Percentiles rank a stretch among this genome's conserved stretches.
These are phyloP conservation scores for Aspergillus melleus DNA, from an alignment of 2,329 filamentous ascomycete species.

Conservation along the genomic window DNA sequence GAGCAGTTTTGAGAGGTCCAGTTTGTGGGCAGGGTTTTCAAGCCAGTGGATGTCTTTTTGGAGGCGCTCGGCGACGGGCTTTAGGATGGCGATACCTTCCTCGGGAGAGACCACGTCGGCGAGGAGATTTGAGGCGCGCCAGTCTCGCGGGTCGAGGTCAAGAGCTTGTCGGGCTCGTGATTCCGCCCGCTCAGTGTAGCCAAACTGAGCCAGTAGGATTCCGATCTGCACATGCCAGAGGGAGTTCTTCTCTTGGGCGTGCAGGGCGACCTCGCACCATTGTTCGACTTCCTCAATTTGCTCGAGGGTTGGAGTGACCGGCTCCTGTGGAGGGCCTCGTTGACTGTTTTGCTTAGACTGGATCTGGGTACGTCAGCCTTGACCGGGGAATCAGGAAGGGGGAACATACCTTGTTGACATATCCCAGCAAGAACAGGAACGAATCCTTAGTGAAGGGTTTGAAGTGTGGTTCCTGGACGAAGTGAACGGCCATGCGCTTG, in stretches of 20 bases:
- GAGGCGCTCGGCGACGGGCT: slow-evolving; percentile 6
- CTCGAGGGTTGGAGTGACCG: slow-evolving; percentile 1
- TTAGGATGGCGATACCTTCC: slow-evolving; percentile 16
- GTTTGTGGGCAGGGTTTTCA: neutral
- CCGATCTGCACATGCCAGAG: slow-evolving; percentile 25
- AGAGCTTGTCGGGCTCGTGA: slow-evolving; percentile 21
- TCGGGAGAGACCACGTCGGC: slow-evolving; percentile 16
- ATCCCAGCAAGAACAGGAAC: slow-evolving; percentile 14
- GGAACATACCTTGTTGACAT: slow-evolving; percentile 13
- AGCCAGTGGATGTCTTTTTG: slow-evolving; percentile 14
- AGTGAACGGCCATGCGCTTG: slow-evolving; percentile 24
- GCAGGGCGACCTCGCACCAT: slow-evolving; percentile 11
- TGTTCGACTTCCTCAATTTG: slow-evolving; percentile 13
- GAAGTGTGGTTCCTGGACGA: slow-evolving; percentile 14
- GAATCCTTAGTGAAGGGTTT: slow-evolving; percentile 9
- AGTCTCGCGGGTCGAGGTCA: slow-evolving; percentile 16
- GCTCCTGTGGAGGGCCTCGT: neutral
- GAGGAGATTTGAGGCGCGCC: slow-evolving; percentile 24
- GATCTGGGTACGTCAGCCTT: no score
- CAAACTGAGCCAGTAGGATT: slow-evolving; percentile 16
- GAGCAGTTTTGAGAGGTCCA: slow-evolving; percentile 13
- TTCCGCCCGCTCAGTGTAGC: slow-evolving; percentile 15
- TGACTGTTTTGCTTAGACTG: no score
- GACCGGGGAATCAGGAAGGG: no score
- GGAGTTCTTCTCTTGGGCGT: slow-evolving; percentile 9